Conservation (phyloP, 768 basidiomycete species). For the Suillus variegatus region DNA sequence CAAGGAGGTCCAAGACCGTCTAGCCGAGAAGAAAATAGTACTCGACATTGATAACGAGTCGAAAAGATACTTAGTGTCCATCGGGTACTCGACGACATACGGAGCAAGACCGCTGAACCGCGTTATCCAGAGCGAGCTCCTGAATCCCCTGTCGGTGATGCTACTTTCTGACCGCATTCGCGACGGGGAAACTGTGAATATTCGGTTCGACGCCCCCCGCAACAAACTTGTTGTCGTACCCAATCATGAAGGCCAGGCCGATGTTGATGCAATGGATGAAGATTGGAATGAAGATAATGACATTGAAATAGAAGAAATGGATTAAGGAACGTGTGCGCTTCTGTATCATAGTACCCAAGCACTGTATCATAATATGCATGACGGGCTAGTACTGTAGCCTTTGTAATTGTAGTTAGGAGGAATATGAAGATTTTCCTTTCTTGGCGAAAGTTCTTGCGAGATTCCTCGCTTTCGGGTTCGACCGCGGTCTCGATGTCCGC, state of each 20-base stretch:
- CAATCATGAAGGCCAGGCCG: slow-evolving; percentile 68
- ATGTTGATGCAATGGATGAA: slow-evolving; percentile 53
- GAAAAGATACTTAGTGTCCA: slow-evolving; percentile 72
- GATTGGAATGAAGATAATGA: slow-evolving; percentile 54
- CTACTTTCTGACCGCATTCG: slow-evolving; percentile 80
- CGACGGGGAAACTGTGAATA: slow-evolving; percentile 75
- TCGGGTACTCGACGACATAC: slow-evolving; percentile 80
- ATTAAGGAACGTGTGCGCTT: slow-evolving; percentile 29
- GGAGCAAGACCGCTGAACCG: slow-evolving; percentile 93
- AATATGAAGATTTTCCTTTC: slow-evolving; percentile 17
- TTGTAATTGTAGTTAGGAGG: neutral
- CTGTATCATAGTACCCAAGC: neutral
- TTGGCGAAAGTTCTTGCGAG: slow-evolving; percentile 3
- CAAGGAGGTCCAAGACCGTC: slow-evolving; percentile 80
- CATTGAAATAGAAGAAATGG: slow-evolving; percentile 66
- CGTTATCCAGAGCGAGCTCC: slow-evolving; percentile 87
- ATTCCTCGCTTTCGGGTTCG: slow-evolving; percentile 1
- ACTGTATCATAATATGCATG: neutral
- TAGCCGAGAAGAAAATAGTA: slow-evolving; percentile 77
- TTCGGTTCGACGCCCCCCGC: slow-evolving; percentile 79
- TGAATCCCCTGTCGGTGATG: slow-evolving; percentile 87
- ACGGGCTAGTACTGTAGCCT: neutral
- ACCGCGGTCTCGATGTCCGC: slow-evolving; percentile 11
- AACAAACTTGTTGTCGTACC: slow-evolving; percentile 79
- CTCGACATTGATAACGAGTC: slow-evolving; percentile 76